Base-by-base conservation (phyloP, 2,329 filamentous ascomycete genomes). In the Sporothrix curviconia region DNA sequence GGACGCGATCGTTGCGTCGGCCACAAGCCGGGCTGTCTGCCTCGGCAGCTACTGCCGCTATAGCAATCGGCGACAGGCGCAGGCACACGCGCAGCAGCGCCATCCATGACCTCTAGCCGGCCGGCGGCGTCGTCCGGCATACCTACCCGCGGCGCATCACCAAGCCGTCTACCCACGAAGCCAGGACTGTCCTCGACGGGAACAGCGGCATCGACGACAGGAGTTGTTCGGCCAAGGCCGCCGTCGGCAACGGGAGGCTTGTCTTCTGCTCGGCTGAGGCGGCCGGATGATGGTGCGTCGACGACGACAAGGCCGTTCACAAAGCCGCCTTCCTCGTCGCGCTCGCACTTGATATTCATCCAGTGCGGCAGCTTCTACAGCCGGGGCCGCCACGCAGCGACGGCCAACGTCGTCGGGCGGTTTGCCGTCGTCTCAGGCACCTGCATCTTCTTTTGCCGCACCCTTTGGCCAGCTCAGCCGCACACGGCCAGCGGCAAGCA, bases 151-250 rank as follows among this genome's bases (percentile, higher is more conserved):
- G 74, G 67, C 62, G 65, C 62, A 17, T 81, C 78, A 9, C 78
- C 79, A 2, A 81, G 75, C 64, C 74, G 78, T 39, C 69, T 81
- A 32, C 78, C 78, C 39, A 66, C 76, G 62, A 80, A 78, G 46
- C 55, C 54, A 28, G 42, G 54, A 15, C 12, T n/a, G 28, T 32
- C 28, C 28, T 5, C n/a, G 1, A 17, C 30, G 24, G 17, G 57
- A 47, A 24, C 60, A 14, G 52, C 59, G 30, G 59, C 59, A 12
- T 56, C 57, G 7, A 53, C 66, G 0, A 40, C 63, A 14, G n/a
- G n/a, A n/a, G n/a, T 42, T 64, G n/a, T 39, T 66, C 11, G 28
- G 40, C 6, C 66, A 24, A 65, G 63, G 40, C 65, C 53, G 9
- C 32, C 54, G 6, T 47, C 43, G 7, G 24, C 43, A 15, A n/a